phyloP scores from a whole-genome alignment of 2,329 filamentous ascomycete species.

The Xylaria sp. region DNA sequence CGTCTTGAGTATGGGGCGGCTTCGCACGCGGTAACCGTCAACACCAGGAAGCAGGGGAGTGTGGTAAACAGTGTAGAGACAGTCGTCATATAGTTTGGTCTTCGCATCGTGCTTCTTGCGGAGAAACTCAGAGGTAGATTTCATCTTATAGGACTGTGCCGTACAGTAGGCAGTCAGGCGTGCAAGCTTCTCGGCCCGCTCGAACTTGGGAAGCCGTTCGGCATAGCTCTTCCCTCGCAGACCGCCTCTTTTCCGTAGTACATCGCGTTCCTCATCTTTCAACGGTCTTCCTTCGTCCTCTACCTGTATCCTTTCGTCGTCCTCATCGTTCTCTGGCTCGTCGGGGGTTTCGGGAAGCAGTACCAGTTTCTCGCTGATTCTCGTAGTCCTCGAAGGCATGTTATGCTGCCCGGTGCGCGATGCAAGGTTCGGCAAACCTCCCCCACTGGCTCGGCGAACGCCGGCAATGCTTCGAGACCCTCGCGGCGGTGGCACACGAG shows the following conservation, averaged over 20 bases:
- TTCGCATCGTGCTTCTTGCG: conserved; percentile 88
- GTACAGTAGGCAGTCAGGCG: conserved; percentile 96
- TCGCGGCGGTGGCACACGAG: conserved; percentile 73
- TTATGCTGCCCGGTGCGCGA: conserved; percentile 64
- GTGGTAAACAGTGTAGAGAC: conserved; percentile 94
- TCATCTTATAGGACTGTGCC: conserved; percentile 91
- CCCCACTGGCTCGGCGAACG: conserved; percentile 58
- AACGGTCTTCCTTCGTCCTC: conserved; percentile 69
- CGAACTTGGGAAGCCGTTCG: conserved; percentile 88
- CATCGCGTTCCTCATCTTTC: conserved; percentile 74
- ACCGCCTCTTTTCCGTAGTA: conserved; percentile 70
- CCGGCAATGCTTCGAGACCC: conserved; percentile 59
- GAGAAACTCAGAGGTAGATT: conserved; percentile 87
- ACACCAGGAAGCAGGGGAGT: conserved; percentile 85
- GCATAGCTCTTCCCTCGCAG: conserved; percentile 88
- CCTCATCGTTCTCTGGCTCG: conserved; percentile 66
- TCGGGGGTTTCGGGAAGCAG: conserved; percentile 84
- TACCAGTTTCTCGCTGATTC: conserved; percentile 97
- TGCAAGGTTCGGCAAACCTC: conserved; percentile 56
- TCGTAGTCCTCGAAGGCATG: conserved; percentile 87
- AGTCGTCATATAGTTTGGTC: conserved; percentile 98
- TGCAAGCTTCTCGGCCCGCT: conserved; percentile 86
- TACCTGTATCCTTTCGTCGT: conserved; percentile 60
- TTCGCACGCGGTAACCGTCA: conserved; percentile 88
- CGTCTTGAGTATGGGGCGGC: conserved; percentile 90